Conservation (phyloP, 306 rosid genomes). For the Quercus suber region DNA sequence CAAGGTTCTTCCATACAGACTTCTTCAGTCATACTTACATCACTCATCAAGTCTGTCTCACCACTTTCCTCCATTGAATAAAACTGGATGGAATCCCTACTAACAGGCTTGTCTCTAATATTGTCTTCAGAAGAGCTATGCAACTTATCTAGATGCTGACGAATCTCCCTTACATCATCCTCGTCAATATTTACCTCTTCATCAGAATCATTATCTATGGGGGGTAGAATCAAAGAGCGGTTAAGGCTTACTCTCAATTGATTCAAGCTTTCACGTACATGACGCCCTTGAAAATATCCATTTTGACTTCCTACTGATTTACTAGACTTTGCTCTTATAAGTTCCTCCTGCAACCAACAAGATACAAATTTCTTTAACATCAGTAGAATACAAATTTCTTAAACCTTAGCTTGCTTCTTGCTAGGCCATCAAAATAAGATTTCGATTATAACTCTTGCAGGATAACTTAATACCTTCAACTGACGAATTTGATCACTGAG, state of each 20-base stretch:
- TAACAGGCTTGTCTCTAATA: slow-evolving; percentile 29
- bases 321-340: slow-evolving; percentile 66
- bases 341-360: slow-evolving; percentile 70
- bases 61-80: slow-evolving; percentile 50
- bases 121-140: slow-evolving; percentile 50
- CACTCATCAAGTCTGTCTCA: slow-evolving; percentile 45
- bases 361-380: not conserved
- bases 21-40: slow-evolving; percentile 55
- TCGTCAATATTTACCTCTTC: slow-evolving; percentile 59
- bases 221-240: slow-evolving; percentile 70
- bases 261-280: slow-evolving; percentile 85
- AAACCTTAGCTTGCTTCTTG: slow-evolving; percentile 11
- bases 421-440: slow-evolving; percentile 9
- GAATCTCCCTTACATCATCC: slow-evolving; percentile 62
- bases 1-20: slow-evolving; percentile 21
- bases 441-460: slow-evolving; percentile 3
- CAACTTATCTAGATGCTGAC: slow-evolving; percentile 63
- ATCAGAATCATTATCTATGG: slow-evolving; percentile 53
- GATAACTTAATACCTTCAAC: slow-evolving; percentile 57
- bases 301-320: slow-evolving; percentile 40
- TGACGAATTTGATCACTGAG: slow-evolving; percentile 91
- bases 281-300: slow-evolving; percentile 60
- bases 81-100: slow-evolving; percentile 49
- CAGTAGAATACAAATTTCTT: not conserved
- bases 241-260: slow-evolving; percentile 47